These are phyloP conservation scores for Moricandia moricandioides DNA, from an alignment of 345 rosid genomes.

Conservation along the genomic window DNA sequence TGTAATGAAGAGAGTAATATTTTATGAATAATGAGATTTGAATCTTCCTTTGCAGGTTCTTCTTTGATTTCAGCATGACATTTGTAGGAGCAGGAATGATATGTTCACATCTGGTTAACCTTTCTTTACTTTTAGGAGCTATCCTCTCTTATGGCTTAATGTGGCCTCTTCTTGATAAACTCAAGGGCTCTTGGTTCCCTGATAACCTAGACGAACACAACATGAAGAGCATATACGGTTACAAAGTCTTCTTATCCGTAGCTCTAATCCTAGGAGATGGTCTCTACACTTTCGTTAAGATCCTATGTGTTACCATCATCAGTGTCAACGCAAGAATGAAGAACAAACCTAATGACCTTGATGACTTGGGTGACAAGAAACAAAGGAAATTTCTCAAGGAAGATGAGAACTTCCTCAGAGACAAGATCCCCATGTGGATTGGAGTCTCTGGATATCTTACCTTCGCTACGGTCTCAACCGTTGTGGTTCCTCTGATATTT, in stretches of 20 bases:
- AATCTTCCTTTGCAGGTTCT: slow-evolving; percentile 51
- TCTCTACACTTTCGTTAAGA: slow-evolving; percentile 80
- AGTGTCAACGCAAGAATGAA: slow-evolving; percentile 51
- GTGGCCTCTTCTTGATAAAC: slow-evolving; percentile 82
- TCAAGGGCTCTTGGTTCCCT: slow-evolving; percentile 79
- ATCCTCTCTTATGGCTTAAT: slow-evolving; percentile 72
- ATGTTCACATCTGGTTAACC: slow-evolving; percentile 81
- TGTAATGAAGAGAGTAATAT: not conserved
- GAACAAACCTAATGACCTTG: slow-evolving; percentile 34
- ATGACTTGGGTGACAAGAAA: slow-evolving; percentile 29
- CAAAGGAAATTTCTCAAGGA: slow-evolving; percentile 40
- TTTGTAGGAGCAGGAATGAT: slow-evolving; percentile 94
- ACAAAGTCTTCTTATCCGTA: slow-evolving; percentile 87
- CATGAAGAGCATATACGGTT: slow-evolving; percentile 89
- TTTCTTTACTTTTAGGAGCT: slow-evolving; percentile 84
- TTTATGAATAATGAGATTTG: not conserved
- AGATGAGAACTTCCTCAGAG: slow-evolving; percentile 64
- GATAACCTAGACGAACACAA: slow-evolving; percentile 56
- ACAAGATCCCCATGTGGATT: slow-evolving; percentile 76
- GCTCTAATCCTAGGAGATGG: slow-evolving; percentile 92
- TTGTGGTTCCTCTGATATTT: slow-evolving; percentile 73
- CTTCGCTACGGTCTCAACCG: slow-evolving; percentile 56
- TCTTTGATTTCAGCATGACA: slow-evolving; percentile 81
- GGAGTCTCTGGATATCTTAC: slow-evolving; percentile 55
- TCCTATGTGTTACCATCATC: slow-evolving; percentile 46